A percentile compares a stretch with the other conserved stretches of the same genome.
Conservation (phyloP, 768 basidiomycete species). For the Leccinellum rugosiceps region DNA sequence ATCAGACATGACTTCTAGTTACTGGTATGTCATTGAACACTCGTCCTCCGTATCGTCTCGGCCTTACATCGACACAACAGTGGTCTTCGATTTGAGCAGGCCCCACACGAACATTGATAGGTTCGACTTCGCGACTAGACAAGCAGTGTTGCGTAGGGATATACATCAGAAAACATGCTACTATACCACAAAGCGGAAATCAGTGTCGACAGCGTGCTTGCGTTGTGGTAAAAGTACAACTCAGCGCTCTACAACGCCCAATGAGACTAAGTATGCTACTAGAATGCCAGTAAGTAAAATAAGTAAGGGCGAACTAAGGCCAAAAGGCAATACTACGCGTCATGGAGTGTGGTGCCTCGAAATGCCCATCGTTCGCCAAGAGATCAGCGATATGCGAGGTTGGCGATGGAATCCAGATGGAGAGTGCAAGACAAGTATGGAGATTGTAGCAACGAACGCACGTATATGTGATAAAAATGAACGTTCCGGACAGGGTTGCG, state of each 20-base stretch:
- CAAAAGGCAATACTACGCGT: slow-evolving; percentile 18
- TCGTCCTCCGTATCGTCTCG: neutral
- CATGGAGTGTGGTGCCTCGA: neutral
- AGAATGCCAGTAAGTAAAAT: slow-evolving; percentile 31
- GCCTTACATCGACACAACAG: slow-evolving; percentile 38
- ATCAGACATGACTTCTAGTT: slow-evolving; percentile 32
- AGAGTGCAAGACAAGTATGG: slow-evolving; percentile 22
- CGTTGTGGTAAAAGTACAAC: slow-evolving; percentile 30
- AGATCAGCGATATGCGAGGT: slow-evolving; percentile 17
- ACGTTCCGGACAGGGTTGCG: slow-evolving; percentile 17
- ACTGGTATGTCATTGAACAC: slow-evolving; percentile 40
- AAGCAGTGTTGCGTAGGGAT: slow-evolving; percentile 7
- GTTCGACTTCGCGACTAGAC: neutral
- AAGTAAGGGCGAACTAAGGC: slow-evolving; percentile 23
- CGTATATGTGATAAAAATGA: slow-evolving; percentile 26
- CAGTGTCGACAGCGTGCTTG: slow-evolving; percentile 14
- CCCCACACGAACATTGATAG: slow-evolving; percentile 49
- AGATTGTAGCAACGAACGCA: slow-evolving; percentile 31
- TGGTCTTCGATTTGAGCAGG: slow-evolving; percentile 88
- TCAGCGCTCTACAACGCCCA: slow-evolving; percentile 31
- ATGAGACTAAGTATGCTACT: slow-evolving; percentile 31
- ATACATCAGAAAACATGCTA: slow-evolving; percentile 10
- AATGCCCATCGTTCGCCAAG: slow-evolving; percentile 10
- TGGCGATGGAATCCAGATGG: slow-evolving; percentile 25
- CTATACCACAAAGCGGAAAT: slow-evolving; percentile 5